Evolutionary conservation across 2,329 filamentous ascomycete species (phyloP), one percentile per base, ranked within the genome.

Genomic region (Sclerotinia glacialis): DNA sequence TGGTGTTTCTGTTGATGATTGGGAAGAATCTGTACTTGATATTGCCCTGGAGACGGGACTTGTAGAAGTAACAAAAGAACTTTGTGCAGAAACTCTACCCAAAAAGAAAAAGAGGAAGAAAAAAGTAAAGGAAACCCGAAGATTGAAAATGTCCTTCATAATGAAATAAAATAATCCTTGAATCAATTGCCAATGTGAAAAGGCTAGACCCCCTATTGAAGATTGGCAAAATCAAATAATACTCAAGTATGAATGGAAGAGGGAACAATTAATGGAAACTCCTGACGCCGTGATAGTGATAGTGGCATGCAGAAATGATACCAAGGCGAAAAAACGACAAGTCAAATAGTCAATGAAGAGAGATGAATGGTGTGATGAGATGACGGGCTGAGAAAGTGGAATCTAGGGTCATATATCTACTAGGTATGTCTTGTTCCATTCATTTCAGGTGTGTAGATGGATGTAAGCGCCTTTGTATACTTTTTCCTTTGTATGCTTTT

Each of bases 81-180:
- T 64, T 67, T 74, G 74, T 59, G 73, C 73, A 59, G 68, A 64
- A 70, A 60, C 67, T 67, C 66, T 2, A 37, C 23, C 59, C 55
- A 66, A 56, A 67, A 72, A 69, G 49, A 74, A 61, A 61, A 71
- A 61, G 68, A 68, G 68, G 65, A 72, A 66, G 62, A 71, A 62
- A 47, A 73, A 37, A 34, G 52, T 37, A n/a, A 54, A 12, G 31
- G 18, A 21, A 21, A 37, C 18, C 16, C 37, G 37, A 40, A 40
- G 37, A 40, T 40, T 40, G 12, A 16, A 40, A 34, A 11, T 34
- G 7, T n/a, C 44, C 28, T 14, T 59, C 56, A 60, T 60, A 60
- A 37, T 60, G 56, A 37, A 54, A 37, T 54, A n/a, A n/a, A 34
- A 37, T 18, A 37, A 59, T 34, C 42, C 56, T 47, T 34, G 42